Conservation (phyloP, 2,329 filamentous ascomycete genomes). For the Epichloe typhina region DNA sequence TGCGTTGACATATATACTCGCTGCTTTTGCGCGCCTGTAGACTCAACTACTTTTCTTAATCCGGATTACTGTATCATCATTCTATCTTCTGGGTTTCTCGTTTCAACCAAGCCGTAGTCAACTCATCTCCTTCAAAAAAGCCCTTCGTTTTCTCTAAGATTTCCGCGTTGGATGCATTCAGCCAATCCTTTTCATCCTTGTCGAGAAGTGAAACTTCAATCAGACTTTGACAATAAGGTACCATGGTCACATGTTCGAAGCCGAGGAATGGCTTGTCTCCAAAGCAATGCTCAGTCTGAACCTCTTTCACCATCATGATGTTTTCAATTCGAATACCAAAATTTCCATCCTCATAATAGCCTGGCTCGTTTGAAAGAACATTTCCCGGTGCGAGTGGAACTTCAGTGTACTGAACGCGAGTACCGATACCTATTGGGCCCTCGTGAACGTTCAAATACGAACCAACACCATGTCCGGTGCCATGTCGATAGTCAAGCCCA, state of each 20-base stretch:
- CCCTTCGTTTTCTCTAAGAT: slow-evolving; percentile 69
- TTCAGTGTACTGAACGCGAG: slow-evolving; percentile 79
- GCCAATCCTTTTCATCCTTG: slow-evolving; percentile 63
- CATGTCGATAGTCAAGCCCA: slow-evolving; percentile 89
- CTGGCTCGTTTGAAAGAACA: slow-evolving; percentile 90
- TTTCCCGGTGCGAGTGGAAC: slow-evolving; percentile 84
- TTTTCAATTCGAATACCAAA: slow-evolving; percentile 98
- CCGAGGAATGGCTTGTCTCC: slow-evolving; percentile 89
- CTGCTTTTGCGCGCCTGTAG: slow-evolving; percentile 35
- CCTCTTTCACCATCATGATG: slow-evolving; percentile 78
- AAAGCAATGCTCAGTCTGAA: slow-evolving; percentile 76
- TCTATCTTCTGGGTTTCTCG: slow-evolving; percentile 57
- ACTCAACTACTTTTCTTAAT: slow-evolving; percentile 16
- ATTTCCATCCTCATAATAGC: slow-evolving; percentile 89
- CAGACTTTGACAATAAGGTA: slow-evolving; percentile 81
- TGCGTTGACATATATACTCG: slow-evolving; percentile 58
- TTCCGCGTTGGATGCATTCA: slow-evolving; percentile 75
- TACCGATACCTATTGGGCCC: slow-evolving; percentile 91
- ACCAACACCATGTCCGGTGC: slow-evolving; percentile 90
- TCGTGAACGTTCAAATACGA: slow-evolving; percentile 96
- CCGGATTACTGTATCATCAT: not conserved
- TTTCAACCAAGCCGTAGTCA: slow-evolving; percentile 69
- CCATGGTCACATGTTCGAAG: slow-evolving; percentile 96
- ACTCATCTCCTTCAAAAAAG: slow-evolving; percentile 59
- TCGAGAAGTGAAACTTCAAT: slow-evolving; percentile 66